These are phyloP conservation scores for Aspergillus nanangensis DNA, from an alignment of 495 filamentous ascomycete species.

Conservation along the genomic window DNA sequence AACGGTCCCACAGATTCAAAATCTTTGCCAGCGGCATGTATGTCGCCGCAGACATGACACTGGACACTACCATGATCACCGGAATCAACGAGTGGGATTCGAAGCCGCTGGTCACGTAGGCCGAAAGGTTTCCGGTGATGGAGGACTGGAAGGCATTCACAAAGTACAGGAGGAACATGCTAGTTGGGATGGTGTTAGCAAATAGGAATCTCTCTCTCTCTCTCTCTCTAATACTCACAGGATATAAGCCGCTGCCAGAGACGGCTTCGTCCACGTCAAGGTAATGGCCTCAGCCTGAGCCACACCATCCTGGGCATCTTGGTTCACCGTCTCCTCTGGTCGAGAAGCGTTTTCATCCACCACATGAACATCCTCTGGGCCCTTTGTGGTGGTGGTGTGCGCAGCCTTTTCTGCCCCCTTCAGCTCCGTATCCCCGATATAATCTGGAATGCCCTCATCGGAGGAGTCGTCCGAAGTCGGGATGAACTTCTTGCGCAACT, in stretches of 20 bases:
- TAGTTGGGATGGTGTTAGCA: conserved; percentile 7
- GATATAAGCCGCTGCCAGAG: conserved; percentile 35
- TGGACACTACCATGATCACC: conserved; percentile 51
- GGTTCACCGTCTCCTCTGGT: no score
- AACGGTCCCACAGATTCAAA: conserved; percentile 61
- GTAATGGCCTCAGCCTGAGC: conserved; percentile 40
- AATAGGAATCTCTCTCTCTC: no score
- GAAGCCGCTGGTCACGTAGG: conserved; percentile 47
- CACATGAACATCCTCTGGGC: no score
- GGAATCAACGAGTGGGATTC: conserved; percentile 54
- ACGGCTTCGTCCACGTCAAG: conserved; percentile 33
- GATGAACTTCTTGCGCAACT: no score
- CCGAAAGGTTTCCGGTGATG: conserved; percentile 23
- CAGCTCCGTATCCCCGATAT: no score
- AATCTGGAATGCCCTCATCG: no score
- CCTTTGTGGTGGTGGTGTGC: no score
- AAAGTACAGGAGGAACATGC: conserved; percentile 47
- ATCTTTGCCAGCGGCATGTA: conserved; percentile 61
- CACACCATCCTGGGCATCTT: conserved; percentile 38
- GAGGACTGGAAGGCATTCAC: conserved; percentile 38
- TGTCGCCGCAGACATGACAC: conserved; percentile 30
- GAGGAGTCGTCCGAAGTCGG: no score
- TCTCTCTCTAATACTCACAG: background rate
- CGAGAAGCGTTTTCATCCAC: no score
- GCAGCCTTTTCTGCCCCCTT: no score